Conservation (phyloP, 2,329 filamentous ascomycete species). For the Parasarocladium wereldwijsianum region DNA sequence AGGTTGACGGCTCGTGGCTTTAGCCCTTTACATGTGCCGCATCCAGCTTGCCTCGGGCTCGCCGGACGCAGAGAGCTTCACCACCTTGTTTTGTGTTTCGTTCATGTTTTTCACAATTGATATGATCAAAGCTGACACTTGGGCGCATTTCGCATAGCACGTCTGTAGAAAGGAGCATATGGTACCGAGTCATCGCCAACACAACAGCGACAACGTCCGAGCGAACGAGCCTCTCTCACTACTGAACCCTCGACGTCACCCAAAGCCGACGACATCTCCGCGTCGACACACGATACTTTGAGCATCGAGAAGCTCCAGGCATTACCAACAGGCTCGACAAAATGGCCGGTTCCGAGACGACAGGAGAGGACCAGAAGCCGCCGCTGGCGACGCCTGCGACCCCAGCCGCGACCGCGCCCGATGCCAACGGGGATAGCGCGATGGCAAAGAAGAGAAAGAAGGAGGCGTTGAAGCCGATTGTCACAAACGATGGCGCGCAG, state of each 20-base stretch:
- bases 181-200: no score
- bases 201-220: no score
- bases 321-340: constrained; percentile 5
- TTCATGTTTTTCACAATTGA: no score
- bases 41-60: no score
- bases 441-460: constrained; percentile 58
- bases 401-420: constrained; percentile 8
- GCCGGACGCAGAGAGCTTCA: no score
- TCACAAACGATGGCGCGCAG: constrained; percentile 47
- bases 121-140: no score
- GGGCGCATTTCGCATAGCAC: no score
- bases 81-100: no score
- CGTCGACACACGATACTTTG: background rate
- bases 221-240: no score
- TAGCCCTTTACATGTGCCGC: no score
- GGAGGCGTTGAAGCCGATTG: constrained; percentile 59
- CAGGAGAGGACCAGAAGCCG: constrained; percentile 14
- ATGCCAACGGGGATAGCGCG: constrained; percentile 15
- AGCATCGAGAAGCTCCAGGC: constrained; percentile 1
- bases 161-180: no score
- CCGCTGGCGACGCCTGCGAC: constrained; percentile 10
- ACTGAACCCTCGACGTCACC: background rate
- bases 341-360: constrained; percentile 16
- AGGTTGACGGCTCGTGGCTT: no score
- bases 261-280: background rate